These are phyloP conservation scores for Zygosaccharomyces sapae DNA, from an alignment of 1,139 yeast species.

Conservation along the genomic window DNA sequence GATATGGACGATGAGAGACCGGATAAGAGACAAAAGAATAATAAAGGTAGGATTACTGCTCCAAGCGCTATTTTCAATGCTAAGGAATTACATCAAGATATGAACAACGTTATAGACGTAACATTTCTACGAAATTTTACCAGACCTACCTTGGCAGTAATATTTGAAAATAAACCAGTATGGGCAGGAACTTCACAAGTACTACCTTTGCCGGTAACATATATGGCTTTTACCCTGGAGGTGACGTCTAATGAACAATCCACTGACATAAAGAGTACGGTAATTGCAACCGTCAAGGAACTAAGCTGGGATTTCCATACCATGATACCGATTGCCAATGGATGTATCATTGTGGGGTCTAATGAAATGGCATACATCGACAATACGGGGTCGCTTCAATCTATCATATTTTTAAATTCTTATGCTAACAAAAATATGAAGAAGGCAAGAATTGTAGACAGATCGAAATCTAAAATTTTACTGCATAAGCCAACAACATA, in stretches of 20 bases:
- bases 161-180: constrained; percentile 58
- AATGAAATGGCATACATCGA: constrained; percentile 79
- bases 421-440: constrained; percentile 26
- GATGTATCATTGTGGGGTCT: constrained; percentile 67
- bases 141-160: constrained; percentile 75
- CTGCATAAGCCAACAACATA: constrained; percentile 20
- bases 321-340: constrained; percentile 64
- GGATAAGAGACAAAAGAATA: constrained; percentile 9
- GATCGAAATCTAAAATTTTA: constrained; percentile 23
- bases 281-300: constrained; percentile 33
- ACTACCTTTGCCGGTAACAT: constrained; percentile 24
- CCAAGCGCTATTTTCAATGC: constrained; percentile 49
- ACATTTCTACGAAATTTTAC: constrained; percentile 67
- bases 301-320: constrained; percentile 74
- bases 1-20: constrained; percentile 30
- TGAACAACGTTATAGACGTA: constrained; percentile 62
- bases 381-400: constrained; percentile 56
- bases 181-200: constrained; percentile 65
- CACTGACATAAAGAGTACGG: constrained; percentile 21
- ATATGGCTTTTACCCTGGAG: constrained; percentile 25
- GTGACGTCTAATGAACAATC: constrained; percentile 13
- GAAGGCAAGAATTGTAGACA: constrained; percentile 29
- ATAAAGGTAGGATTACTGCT: constrained; percentile 12
- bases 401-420: constrained; percentile 27
- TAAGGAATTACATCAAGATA: constrained; percentile 50